phyloP scores from a whole-genome alignment of 2,329 filamentous ascomycete species.

The Alternaria sp. region DNA sequence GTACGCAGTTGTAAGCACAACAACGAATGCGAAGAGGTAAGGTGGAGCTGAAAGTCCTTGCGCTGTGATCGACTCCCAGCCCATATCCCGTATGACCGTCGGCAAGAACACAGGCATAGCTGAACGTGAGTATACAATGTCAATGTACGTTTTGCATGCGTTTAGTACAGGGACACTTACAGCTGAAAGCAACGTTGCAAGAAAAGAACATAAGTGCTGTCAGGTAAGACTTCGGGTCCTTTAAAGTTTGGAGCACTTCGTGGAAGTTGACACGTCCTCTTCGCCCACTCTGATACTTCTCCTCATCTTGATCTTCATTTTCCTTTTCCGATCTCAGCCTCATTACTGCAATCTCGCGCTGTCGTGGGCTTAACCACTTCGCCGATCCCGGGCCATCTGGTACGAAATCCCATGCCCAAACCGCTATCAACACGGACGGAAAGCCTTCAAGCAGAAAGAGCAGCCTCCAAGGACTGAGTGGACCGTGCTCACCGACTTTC shows the following conservation, averaged over 20 bases:
- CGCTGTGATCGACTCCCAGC: conserved; percentile 70
- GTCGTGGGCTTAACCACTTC: conserved; percentile 53
- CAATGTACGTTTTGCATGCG: neutral
- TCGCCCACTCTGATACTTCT: conserved; percentile 23
- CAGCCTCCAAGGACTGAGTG: conserved; percentile 84
- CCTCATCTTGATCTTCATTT: conserved; percentile 41
- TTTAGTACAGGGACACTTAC: neutral
- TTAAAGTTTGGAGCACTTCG: conserved; percentile 67
- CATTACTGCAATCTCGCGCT: conserved; percentile 71
- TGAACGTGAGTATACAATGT: neutral
- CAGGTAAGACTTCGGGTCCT: conserved; percentile 75
- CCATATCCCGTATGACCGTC: conserved; percentile 79
- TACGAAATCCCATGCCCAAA: conserved; percentile 76
- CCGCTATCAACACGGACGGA: conserved; percentile 77
- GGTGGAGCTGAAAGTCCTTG: conserved; percentile 85
- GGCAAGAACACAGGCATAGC: conserved; percentile 86
- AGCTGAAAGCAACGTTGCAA: conserved; percentile 87
- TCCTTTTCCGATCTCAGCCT: conserved; percentile 67
- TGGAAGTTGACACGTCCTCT: conserved; percentile 58
- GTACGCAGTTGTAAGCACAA: conserved; percentile 75
- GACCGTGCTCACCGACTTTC: conserved; percentile 68
- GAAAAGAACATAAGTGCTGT: conserved; percentile 86
- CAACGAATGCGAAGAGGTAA: conserved; percentile 76
- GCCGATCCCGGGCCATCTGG: conserved; percentile 72
- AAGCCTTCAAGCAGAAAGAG: conserved; percentile 87